phyloP scores from a whole-genome alignment of 2,329 filamentous ascomycete genomes.

The Alternaria novae-zelandiae region DNA sequence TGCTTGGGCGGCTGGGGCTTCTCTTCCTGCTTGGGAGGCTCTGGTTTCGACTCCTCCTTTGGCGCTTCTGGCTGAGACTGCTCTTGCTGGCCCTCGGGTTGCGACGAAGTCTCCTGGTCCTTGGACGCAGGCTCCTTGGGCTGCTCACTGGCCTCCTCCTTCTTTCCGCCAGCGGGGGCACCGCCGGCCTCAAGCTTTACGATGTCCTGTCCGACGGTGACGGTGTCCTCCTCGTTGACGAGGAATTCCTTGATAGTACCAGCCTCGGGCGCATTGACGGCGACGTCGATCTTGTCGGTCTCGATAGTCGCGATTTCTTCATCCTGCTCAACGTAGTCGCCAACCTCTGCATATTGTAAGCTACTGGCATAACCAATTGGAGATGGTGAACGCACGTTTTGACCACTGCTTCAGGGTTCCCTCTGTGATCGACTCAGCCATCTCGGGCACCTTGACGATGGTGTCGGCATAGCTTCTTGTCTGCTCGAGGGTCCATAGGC shows the following conservation, averaged over 20 bases:
- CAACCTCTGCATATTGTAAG: constrained; percentile 65
- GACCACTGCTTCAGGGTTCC: constrained; percentile 95
- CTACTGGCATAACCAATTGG: not conserved
- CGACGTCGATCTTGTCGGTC: constrained; percentile 99
- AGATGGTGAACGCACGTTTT: constrained; percentile 62
- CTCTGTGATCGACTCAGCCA: constrained; percentile 99
- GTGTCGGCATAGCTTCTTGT: constrained; percentile 68
- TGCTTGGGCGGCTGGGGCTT: constrained; percentile 46
- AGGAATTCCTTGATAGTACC: constrained; percentile 92
- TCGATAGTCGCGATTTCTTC: constrained; percentile 99
- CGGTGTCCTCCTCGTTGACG: constrained; percentile 92
- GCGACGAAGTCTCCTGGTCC: constrained; percentile 63
- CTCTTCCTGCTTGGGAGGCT: constrained; percentile 48
- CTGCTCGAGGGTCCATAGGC: constrained; percentile 38
- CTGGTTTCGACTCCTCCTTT: constrained; percentile 50
- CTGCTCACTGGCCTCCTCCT: constrained; percentile 62
- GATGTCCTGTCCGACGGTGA: constrained; percentile 91
- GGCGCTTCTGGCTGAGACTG: constrained; percentile 49
- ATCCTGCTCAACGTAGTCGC: constrained; percentile 92
- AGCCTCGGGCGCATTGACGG: constrained; percentile 90
- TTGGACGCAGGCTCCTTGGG: constrained; percentile 66
- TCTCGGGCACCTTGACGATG: constrained; percentile 91
- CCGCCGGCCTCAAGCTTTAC: constrained; percentile 78
- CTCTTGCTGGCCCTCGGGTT: constrained; percentile 59
- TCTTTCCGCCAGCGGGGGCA: constrained; percentile 59